Conservation (phyloP, 2,329 filamentous ascomycete species). For the Calonectria leucothoes region DNA sequence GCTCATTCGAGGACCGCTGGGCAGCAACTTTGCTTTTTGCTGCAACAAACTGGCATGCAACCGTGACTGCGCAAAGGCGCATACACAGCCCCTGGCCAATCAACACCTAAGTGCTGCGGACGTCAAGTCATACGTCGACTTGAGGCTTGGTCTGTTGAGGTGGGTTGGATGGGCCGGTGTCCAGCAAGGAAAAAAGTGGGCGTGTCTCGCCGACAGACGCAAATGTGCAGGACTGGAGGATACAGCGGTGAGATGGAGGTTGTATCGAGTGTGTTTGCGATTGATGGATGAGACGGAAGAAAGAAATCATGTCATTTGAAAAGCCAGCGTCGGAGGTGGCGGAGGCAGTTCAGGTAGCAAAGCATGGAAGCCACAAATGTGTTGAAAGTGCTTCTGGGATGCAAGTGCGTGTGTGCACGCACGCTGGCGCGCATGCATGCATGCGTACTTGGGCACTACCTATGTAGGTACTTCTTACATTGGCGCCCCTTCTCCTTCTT, state of each 20-base stretch:
- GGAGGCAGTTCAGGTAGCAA: background rate
- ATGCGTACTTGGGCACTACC: background rate
- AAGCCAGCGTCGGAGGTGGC: background rate
- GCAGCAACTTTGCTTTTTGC: background rate
- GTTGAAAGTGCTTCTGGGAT: background rate
- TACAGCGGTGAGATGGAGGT: constrained; percentile 2
- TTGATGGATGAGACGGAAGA: background rate
- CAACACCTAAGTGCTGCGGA: background rate
- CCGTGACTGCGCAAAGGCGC: background rate
- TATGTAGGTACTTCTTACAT: background rate
- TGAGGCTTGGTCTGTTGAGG: background rate
- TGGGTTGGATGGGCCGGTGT: background rate
- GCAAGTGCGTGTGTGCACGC: background rate
- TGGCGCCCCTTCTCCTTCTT: background rate
- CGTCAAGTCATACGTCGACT: background rate
- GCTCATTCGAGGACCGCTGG: background rate
- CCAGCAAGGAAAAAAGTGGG: background rate
- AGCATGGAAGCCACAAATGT: background rate
- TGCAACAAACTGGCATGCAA: background rate
- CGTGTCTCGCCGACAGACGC: background rate
- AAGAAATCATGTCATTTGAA: background rate
- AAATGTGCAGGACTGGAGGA: background rate
- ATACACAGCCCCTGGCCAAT: background rate
- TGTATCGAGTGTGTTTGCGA: background rate
- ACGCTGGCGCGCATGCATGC: background rate